Conservation (phyloP, 208 protist species). For the Dictyostelium gargantuum region DNA sequence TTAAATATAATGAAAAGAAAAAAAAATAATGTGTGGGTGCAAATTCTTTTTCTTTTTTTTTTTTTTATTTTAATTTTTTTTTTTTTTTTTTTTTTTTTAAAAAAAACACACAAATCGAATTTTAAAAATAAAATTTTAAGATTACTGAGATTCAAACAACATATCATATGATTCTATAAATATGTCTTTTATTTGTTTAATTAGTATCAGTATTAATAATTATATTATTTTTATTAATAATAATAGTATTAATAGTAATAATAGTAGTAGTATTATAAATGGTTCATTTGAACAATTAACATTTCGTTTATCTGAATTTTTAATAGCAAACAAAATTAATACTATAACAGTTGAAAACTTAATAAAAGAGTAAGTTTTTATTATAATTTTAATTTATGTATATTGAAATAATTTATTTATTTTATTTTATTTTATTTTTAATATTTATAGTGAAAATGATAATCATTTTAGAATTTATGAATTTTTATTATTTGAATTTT, state of each 20-base stretch:
- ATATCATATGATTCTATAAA: too few species aligned
- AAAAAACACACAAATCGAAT: too few species aligned
- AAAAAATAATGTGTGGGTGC: too few species aligned
- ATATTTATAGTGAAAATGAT: not conserved
- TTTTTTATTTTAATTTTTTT: too few species aligned
- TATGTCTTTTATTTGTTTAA: too few species aligned
- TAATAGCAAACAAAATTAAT: not conserved
- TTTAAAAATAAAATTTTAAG: too few species aligned
- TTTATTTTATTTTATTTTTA: not conserved
- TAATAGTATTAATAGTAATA: not conserved
- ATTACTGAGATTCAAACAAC: too few species aligned
- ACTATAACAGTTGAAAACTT: not conserved
- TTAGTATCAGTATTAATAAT: too few species aligned
- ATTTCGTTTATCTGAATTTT: not conserved
- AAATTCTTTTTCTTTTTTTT: too few species aligned
- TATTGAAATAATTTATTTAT: not conserved
- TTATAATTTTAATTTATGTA: not conserved
- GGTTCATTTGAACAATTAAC: not conserved
- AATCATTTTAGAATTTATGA: not conserved
- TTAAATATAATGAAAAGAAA: too few species aligned
- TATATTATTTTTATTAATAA: too few species aligned
- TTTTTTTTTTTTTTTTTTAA: too few species aligned
- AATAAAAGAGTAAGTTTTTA: not conserved
- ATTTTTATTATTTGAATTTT: not conserved
- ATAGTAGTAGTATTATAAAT: not conserved